A percentile compares a stretch with the other conserved stretches of the same genome.
These are phyloP conservation scores for Phytopythium delawarense DNA, from an alignment of 352 stramenopile species.

Conservation along the genomic window DNA sequence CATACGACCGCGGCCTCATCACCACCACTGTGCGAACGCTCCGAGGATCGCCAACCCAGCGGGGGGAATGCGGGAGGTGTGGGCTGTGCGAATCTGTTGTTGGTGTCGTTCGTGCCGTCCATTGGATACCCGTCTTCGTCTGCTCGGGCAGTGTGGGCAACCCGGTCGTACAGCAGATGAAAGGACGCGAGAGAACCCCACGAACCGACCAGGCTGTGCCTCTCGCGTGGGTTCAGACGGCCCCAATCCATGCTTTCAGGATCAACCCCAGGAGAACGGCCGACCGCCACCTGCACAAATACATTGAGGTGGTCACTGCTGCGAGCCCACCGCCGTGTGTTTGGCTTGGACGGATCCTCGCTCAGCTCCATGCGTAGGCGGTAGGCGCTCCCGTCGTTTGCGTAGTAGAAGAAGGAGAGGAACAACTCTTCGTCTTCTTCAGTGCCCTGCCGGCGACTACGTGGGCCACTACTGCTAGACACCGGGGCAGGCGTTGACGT, in stretches of 20 bases:
- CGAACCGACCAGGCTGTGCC: background rate
- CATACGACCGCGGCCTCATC: background rate
- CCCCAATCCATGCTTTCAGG: background rate
- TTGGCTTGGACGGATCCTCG: background rate
- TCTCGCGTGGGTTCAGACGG: background rate
- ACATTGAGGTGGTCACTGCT: background rate
- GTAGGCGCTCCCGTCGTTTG: background rate
- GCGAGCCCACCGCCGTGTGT: background rate
- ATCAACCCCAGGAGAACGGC: background rate
- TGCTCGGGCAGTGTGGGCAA: background rate
- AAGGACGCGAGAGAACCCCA: background rate
- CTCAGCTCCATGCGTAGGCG: slow-evolving; percentile 1
- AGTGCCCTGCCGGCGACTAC: background rate
- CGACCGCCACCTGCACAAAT: slow-evolving; percentile 1
- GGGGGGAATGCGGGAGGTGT: background rate
- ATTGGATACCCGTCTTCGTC: background rate
- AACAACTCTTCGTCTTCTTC: background rate
- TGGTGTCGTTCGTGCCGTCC: background rate
- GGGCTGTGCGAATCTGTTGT: background rate
- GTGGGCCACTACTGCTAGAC: background rate
- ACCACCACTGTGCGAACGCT: background rate
- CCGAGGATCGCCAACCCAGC: too few species aligned
- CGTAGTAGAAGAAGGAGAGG: slow-evolving; percentile 7
- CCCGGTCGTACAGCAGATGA: slow-evolving; percentile 1
- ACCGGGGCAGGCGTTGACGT: background rate